Conservation (phyloP, 345 rosid genomes). For the Dovyalis caffra region DNA sequence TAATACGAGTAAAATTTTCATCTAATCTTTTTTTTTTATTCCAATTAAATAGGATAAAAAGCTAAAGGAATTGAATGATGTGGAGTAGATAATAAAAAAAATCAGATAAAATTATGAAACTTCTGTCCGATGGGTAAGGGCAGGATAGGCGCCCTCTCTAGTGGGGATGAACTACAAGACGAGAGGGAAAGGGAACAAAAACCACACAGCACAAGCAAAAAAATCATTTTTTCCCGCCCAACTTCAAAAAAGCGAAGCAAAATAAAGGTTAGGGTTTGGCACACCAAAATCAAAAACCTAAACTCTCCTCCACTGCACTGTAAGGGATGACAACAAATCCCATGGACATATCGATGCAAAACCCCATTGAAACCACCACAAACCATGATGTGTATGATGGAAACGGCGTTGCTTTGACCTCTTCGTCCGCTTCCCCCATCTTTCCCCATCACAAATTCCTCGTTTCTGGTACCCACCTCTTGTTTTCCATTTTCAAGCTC, state of each 20-base stretch:
- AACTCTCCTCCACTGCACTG: background rate
- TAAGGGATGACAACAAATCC: constrained; percentile 4
- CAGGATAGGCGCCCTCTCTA: too few relatives aligned
- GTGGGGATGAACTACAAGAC: too few relatives aligned
- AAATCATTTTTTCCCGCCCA: background rate
- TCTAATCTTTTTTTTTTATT: too few relatives aligned
- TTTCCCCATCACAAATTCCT: constrained; percentile 45
- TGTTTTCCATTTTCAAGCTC: background rate
- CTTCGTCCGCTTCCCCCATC: constrained; percentile 31
- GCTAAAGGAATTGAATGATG: too few relatives aligned
- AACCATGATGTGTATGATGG: background rate
- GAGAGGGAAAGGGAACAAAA: too few relatives aligned
- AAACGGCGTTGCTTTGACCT: background rate
- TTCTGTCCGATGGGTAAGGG: too few relatives aligned
- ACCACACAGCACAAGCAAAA: too few relatives aligned
- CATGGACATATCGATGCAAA: constrained; percentile 9
- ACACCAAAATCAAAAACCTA: background rate
- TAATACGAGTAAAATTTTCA: too few relatives aligned
- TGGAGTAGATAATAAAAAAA: too few relatives aligned
- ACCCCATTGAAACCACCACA: background rate
- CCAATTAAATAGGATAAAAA: too few relatives aligned
- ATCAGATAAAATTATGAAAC: too few relatives aligned
- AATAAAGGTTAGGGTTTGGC: background rate
- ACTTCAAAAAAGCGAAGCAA: background rate
- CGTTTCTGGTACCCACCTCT: constrained; percentile 58